A percentile compares a stretch with the other conserved stretches of the same genome.
These are phyloP conservation scores for Penicillium macrosclerotiorum DNA, from an alignment of 495 filamentous ascomycete genomes.

Conservation along the genomic window DNA sequence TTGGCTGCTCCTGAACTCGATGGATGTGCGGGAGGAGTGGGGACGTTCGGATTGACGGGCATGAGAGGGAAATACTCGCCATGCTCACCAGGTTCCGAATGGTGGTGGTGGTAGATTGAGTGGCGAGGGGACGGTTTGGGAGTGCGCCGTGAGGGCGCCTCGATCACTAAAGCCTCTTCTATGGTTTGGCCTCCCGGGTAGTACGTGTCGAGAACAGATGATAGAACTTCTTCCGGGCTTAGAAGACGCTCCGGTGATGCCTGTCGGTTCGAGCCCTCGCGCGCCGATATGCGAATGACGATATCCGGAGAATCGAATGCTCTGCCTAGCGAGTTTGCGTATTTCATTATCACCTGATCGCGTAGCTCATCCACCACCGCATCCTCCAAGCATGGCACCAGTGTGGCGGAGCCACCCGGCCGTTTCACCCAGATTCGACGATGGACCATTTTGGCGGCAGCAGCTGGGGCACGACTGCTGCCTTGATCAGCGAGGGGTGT, in stretches of 20 bases:
- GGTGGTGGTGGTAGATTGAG: constrained; percentile 52
- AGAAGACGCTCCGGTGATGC: constrained; percentile 62
- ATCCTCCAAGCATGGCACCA: constrained; percentile 81
- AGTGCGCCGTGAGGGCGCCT: constrained; percentile 77
- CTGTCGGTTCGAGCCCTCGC: constrained; percentile 48
- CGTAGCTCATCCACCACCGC: constrained; percentile 93
- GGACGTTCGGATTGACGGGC: constrained; percentile 48
- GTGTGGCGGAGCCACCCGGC: constrained; percentile 77
- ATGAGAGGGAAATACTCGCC: constrained; percentile 91
- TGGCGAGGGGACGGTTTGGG: constrained; percentile 76
- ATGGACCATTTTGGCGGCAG: constrained; percentile 44
- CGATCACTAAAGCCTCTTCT: constrained; percentile 89
- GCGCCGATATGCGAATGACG: constrained; percentile 59
- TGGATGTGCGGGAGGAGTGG: constrained; percentile 40
- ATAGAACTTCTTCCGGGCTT: constrained; percentile 84
- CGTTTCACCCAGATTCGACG: constrained; percentile 95
- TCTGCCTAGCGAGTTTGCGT: constrained; percentile 85
- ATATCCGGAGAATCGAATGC: constrained; percentile 89
- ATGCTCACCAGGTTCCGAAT: constrained; percentile 66
- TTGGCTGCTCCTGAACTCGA: constrained; percentile 28
- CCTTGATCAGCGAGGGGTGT: constrained; percentile 21
- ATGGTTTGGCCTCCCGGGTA: constrained; percentile 86
- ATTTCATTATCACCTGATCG: constrained; percentile 89
- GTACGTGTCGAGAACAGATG: constrained; percentile 74
- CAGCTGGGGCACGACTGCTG: constrained; percentile 17